These are phyloP conservation scores for Euryodendron excelsum DNA, from an alignment of 148 eudicot genomes.

Conservation along the genomic window DNA sequence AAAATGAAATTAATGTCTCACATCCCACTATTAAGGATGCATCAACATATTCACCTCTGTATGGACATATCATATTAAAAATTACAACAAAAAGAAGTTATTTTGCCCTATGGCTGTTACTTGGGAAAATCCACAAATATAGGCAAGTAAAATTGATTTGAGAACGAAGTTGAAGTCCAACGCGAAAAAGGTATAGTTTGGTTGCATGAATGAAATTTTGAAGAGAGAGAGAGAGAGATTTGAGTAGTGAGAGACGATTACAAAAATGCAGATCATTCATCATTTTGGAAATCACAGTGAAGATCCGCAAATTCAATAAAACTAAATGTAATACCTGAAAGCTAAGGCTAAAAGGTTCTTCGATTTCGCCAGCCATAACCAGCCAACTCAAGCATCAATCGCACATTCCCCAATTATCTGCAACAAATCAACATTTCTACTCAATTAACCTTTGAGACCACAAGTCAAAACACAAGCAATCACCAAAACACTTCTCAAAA, in stretches of 20 bases:
- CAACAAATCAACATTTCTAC: background rate
- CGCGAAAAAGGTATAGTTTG: background rate
- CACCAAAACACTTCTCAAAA: background rate
- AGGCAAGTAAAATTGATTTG: too few relatives aligned
- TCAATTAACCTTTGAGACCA: background rate
- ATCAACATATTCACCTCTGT: too few relatives aligned
- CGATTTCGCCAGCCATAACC: constrained; percentile 54
- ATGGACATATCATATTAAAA: too few relatives aligned
- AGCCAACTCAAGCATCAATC: constrained; percentile 15
- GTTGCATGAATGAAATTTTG: background rate
- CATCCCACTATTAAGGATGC: too few relatives aligned
- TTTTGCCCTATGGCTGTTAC: too few relatives aligned
- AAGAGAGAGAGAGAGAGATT: background rate
- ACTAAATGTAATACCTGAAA: constrained; percentile 39
- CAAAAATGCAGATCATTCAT: background rate
- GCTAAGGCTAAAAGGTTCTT: constrained; percentile 43
- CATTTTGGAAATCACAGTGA: background rate
- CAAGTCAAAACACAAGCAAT: background rate
- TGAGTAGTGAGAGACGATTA: background rate
- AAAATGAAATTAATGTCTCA: too few relatives aligned
- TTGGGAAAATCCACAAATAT: too few relatives aligned
- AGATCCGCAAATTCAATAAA: background rate
- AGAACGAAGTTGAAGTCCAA: too few relatives aligned
- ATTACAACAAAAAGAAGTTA: too few relatives aligned
- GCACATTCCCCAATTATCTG: constrained; percentile 8